Evolutionary conservation across 345 rosid genomes (phyloP), one percentile per base, ranked within the genome.

Genomic region (Bruguiera gymnorhiza): DNA sequence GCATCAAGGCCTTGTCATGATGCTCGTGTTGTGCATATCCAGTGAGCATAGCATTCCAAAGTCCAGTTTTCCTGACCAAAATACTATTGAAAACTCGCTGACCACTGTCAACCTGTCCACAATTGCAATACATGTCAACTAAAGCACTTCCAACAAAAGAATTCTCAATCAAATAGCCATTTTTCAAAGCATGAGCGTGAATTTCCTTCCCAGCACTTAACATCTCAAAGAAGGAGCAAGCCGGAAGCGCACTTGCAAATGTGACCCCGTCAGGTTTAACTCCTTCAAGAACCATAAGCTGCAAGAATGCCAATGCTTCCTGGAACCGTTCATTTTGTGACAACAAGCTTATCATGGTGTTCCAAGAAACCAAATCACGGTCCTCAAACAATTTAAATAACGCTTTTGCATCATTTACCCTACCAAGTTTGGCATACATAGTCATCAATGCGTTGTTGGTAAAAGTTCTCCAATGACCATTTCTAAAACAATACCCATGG

Each of bases 1-100:
- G 77, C 69, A 50, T 75, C 78, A 88, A 78, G 0, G 97, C 98
- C 70, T 89, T 83, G 48, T 82, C 75, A 70, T 88, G 86, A 56
- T 71, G 73, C 77, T 88, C 92, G 62, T 87, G 86, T 71, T 88
- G 96, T 6, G 93, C 85, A 85, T 85, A 91, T 10, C 98, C 97
- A 63, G 93, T 64, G 59, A 94, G 87, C 97, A 94, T 89, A 51
- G 98, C 95, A 84, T 91, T 94, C 97, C 95, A 94, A 63, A 92
- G 74, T 20, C 78, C 93, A 63, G 78, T 80, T 78, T 73, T 83
- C 78, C 75, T 72, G 63, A 84, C 85, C 50, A 43, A 62, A 36
- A 83, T 70, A 34, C 81, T 65, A 75, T 89, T 79, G 79, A 94
- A 91, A 52, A 88, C 90, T 63, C 70, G 69, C 48, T 87, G 85